These are phyloP conservation scores for Neurospora pannonica DNA, from an alignment of 495 filamentous ascomycete genomes.

Conservation along the genomic window DNA sequence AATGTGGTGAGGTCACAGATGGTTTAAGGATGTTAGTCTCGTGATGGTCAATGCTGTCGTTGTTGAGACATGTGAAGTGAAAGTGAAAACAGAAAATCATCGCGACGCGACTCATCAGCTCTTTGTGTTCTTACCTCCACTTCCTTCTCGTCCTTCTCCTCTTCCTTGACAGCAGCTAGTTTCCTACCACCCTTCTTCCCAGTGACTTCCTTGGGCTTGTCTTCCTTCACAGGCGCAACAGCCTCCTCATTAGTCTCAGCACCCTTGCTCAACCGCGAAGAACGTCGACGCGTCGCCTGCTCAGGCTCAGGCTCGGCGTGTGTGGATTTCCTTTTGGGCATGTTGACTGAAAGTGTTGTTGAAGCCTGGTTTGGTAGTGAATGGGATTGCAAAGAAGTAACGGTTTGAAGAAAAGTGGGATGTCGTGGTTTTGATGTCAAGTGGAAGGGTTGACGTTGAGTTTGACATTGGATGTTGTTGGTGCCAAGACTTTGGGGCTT, in stretches of 20 bases:
- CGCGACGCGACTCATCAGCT: neutral
- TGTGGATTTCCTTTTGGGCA: slow-evolving; percentile 33
- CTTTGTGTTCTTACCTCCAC: neutral
- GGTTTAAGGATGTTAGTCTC: too few relatives aligned
- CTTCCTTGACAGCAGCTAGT: neutral
- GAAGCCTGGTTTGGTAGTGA: neutral
- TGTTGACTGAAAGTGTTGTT: neutral
- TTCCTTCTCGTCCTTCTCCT: neutral
- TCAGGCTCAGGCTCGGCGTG: slow-evolving; percentile 2
- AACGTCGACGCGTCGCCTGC: neutral
- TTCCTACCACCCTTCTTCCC: neutral
- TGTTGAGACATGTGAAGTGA: neutral
- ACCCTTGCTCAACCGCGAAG: neutral
- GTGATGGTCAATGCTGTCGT: neutral
- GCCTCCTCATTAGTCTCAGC: neutral
- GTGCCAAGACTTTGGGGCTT: neutral
- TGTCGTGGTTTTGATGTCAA: neutral
- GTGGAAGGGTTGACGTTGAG: neutral
- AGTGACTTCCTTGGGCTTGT: neutral
- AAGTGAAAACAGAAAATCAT: neutral
- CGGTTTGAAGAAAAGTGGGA: neutral
- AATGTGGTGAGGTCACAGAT: too few relatives aligned
- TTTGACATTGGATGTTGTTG: neutral
- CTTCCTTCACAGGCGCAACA: neutral
- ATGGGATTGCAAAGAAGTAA: neutral